Percentiles rank a stretch among this genome's conserved stretches.
Evolutionary conservation across 768 basidiomycete genomes (phyloP).

Genomic region (Tephrocybe sp.): DNA sequence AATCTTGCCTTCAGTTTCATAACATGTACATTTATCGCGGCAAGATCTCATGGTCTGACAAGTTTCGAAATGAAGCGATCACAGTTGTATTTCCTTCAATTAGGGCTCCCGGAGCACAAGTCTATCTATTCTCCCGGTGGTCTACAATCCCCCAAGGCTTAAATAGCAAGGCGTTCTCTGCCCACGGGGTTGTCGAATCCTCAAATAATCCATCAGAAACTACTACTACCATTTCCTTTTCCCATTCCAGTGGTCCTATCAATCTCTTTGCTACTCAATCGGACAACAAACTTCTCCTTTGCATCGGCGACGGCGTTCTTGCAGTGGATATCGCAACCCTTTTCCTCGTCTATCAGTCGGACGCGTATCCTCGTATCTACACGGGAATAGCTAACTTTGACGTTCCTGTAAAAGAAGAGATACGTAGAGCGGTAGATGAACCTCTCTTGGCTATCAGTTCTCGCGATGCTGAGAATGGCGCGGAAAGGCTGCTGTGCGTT

Average conservation of each 20-base stretch:
- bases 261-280: not conserved
- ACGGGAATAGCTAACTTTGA: not conserved
- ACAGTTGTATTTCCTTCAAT: not conserved
- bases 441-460: not conserved
- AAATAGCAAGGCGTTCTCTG: not conserved
- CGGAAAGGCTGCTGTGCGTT: not conserved
- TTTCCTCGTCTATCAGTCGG: not conserved
- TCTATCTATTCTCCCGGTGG: not conserved
- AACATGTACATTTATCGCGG: not conserved
- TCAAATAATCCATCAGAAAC: not conserved
- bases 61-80: not conserved
- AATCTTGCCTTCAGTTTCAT: not conserved
- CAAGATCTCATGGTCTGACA: not conserved
- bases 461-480: not conserved
- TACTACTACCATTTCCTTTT: not conserved
- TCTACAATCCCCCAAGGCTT: not conserved
- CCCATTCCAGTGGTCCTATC: not conserved
- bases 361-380: not conserved
- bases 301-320: not conserved
- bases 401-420: not conserved
- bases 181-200: not conserved
- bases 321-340: not conserved
- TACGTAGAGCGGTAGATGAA: not conserved
- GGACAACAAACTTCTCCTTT: not conserved
- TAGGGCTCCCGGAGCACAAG: not conserved